These are phyloP conservation scores for Pleurotus platypus DNA, from an alignment of 768 basidiomycete genomes.

Conservation along the genomic window DNA sequence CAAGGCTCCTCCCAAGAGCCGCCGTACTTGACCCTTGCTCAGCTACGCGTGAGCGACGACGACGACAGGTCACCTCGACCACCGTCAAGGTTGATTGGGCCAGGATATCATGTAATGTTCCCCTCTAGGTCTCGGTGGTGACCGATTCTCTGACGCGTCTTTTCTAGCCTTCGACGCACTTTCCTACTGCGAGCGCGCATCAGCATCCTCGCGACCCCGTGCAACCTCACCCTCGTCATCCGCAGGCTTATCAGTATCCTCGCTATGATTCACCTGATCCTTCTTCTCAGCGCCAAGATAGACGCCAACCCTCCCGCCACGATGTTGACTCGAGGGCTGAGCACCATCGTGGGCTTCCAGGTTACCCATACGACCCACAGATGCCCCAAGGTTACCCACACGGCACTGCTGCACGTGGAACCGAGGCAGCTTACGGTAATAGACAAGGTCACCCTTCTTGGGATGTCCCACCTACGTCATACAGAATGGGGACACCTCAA, in stretches of 20 bases:
- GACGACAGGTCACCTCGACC: conserved; percentile 15
- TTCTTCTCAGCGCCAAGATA: neutral
- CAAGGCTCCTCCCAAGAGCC: conserved; percentile 26
- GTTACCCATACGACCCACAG: conserved; percentile 4
- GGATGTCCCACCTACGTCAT: conserved; percentile 3
- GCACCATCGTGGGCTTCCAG: conserved; percentile 4
- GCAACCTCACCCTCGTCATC: neutral
- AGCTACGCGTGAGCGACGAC: conserved; percentile 39
- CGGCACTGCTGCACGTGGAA: neutral
- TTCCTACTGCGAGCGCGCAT: neutral
- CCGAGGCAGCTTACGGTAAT: neutral
- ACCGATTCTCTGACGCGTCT: too few species aligned
- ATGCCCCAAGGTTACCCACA: neutral
- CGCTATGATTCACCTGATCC: neutral
- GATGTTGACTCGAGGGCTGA: neutral
- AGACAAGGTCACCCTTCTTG: conserved; percentile 5
- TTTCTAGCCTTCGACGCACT: conserved; percentile 1
- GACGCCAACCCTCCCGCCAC: neutral
- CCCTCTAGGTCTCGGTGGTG: neutral
- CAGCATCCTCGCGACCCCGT: conserved; percentile 1
- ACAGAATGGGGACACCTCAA: conserved; percentile 2
- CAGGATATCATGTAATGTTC: conserved; percentile 9
- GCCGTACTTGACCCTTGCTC: conserved; percentile 37
- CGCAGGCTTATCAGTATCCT: neutral
- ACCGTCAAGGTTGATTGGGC: conserved; percentile 8